phyloP scores from a whole-genome alignment of 2,329 filamentous ascomycete species.

The Myriosclerotinia duriaeana region DNA sequence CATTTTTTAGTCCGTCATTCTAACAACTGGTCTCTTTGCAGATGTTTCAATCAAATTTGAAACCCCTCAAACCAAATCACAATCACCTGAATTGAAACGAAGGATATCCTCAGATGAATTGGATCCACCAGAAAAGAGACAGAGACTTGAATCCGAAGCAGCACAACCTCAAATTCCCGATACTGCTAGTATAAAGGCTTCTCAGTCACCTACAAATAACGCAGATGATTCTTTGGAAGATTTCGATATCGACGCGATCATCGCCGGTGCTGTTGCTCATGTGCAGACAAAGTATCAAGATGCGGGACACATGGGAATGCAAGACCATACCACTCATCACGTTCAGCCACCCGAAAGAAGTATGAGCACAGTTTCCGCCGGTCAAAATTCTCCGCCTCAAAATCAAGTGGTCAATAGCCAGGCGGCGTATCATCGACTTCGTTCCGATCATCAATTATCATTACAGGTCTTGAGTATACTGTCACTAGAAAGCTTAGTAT shows the following conservation, averaged over 20 bases:
- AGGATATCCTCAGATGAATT: conserved; percentile 6
- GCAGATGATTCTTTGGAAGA: conserved; percentile 5
- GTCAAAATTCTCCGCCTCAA: not conserved
- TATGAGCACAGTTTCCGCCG: not conserved
- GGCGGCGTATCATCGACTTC: conserved; percentile 3
- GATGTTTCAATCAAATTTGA: conserved; percentile 20
- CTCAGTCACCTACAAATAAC: not conserved
- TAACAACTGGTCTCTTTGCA: conserved; percentile 7
- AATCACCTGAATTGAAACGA: conserved; percentile 17
- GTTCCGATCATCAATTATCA: conserved; percentile 36
- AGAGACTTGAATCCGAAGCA: conserved; percentile 24
- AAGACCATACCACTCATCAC: not conserved
- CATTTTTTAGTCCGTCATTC: not conserved
- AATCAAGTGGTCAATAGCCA: not conserved
- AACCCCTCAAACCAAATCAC: not conserved
- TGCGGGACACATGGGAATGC: conserved; percentile 11
- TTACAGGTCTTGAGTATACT: conserved; percentile 59
- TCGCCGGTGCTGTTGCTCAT: conserved; percentile 13
- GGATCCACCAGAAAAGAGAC: conserved; percentile 26
- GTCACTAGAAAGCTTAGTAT: conserved; percentile 60
- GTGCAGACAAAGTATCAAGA: conserved; percentile 8
- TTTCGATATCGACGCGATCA: conserved; percentile 19
- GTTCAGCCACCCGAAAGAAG: not conserved
- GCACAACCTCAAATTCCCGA: not conserved
- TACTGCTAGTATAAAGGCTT: not conserved